Evolutionary conservation across 768 basidiomycete species (phyloP).

Genomic region (Phlebiopsis flavidoalba): DNA sequence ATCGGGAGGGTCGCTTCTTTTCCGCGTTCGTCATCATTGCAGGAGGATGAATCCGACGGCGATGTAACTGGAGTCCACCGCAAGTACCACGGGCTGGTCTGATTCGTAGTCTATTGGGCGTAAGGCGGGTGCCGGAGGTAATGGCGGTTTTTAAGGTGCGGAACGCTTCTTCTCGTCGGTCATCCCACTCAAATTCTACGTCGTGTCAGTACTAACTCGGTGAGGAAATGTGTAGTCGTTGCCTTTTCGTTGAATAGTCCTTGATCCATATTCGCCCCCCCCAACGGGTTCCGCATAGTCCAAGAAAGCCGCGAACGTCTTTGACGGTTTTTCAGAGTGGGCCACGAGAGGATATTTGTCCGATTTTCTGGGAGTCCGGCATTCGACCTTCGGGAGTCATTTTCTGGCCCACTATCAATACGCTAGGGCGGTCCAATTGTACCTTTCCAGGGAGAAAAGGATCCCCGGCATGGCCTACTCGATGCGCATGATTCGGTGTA

Average conservation of each 20-base stretch:
- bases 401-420: background rate
- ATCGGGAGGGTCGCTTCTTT: slow-evolving; percentile 22
- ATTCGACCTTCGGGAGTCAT: slow-evolving; percentile 10
- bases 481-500: slow-evolving; percentile 15
- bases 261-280: slow-evolving; percentile 15
- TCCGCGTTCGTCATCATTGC: slow-evolving; percentile 22
- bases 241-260: slow-evolving; percentile 9
- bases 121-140: slow-evolving; percentile 23
- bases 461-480: slow-evolving; percentile 12
- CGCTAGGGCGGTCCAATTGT: background rate
- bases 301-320: slow-evolving; percentile 17
- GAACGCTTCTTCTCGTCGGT: slow-evolving; percentile 26
- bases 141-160: no score
- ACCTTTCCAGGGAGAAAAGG: slow-evolving; percentile 12
- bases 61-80: slow-evolving; percentile 33
- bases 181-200: slow-evolving; percentile 26
- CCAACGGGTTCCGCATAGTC: slow-evolving; percentile 13
- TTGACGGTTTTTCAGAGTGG: background rate
- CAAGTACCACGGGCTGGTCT: slow-evolving; percentile 22
- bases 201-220: slow-evolving; percentile 16
- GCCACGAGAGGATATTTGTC: slow-evolving; percentile 12
- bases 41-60: slow-evolving; percentile 34
- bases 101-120: slow-evolving; percentile 27
- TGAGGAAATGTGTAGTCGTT: slow-evolving; percentile 9
- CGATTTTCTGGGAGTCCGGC: slow-evolving; percentile 9